Conservation (phyloP, 257 asterid species). For the Solanum verrucosum region DNA sequence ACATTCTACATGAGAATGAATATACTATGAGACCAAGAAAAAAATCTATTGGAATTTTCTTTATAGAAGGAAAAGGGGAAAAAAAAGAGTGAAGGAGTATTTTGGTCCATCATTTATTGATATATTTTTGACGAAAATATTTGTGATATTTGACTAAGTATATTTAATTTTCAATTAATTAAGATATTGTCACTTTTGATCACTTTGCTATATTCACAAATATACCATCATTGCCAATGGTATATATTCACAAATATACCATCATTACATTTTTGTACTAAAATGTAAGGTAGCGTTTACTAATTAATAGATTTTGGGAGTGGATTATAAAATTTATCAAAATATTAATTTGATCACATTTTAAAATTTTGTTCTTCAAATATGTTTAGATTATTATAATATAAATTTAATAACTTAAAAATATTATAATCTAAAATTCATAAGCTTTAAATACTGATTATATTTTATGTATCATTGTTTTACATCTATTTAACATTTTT, state of each 20-base stretch:
- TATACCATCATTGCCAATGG: neutral
- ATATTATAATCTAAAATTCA: too few relatives aligned
- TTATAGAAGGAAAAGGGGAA: neutral
- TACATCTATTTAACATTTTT: neutral
- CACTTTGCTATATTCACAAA: neutral
- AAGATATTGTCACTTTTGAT: neutral
- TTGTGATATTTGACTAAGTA: neutral
- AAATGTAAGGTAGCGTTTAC: neutral
- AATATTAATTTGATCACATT: neutral
- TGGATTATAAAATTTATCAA: too few relatives aligned
- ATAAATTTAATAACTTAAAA: too few relatives aligned
- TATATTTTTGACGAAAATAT: too few relatives aligned
- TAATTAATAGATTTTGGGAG: neutral
- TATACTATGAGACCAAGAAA: neutral
- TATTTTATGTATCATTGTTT: neutral
- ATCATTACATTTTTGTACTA: neutral
- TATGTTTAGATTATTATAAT: too few relatives aligned
- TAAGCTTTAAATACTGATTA: too few relatives aligned
- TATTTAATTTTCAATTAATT: neutral
- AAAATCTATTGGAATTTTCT: neutral
- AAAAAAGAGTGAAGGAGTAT: neutral
- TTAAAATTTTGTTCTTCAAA: too few relatives aligned
- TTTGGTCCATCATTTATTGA: neutral
- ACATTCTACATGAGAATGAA: neutral
- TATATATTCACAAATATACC: too few relatives aligned